Conservation (phyloP, 805 yeast species). For the Debaryomyces hansenii region DNA sequence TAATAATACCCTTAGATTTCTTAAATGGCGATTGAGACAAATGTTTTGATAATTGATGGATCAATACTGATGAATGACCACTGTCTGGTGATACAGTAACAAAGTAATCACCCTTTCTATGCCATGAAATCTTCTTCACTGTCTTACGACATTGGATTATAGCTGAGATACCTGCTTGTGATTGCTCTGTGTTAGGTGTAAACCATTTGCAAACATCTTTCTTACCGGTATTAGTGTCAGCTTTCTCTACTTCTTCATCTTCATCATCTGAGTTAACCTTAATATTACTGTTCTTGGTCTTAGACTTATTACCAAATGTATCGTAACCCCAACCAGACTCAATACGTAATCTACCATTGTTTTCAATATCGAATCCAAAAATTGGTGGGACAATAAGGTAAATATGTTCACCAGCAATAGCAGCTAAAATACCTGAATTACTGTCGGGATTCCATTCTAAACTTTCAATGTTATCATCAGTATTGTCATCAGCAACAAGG, state of each 20-base stretch:
- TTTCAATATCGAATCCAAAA: conserved; percentile 85
- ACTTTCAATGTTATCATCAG: conserved; percentile 76
- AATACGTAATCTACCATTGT: conserved; percentile 70
- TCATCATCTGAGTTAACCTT: conserved; percentile 42
- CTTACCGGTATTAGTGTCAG: conserved; percentile 29
- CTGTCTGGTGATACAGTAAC: conserved; percentile 96
- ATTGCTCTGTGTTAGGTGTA: conserved; percentile 66
- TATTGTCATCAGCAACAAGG: conserved; percentile 50
- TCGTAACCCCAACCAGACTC: conserved; percentile 93
- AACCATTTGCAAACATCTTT: conserved; percentile 76
- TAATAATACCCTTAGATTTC: conserved; percentile 88
- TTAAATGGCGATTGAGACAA: conserved; percentile 93
- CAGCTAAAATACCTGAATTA: conserved; percentile 75
- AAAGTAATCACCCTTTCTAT: conserved; percentile 94
- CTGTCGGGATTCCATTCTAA: conserved; percentile 89
- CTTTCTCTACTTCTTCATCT: conserved; percentile 27
- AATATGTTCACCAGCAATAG: conserved; percentile 77
- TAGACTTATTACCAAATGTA: conserved; percentile 55
- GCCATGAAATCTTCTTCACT: conserved; percentile 89
- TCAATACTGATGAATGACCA: conserved; percentile 82
- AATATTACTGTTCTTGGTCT: conserved; percentile 33
- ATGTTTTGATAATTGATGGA: conserved; percentile 94
- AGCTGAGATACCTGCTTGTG: conserved; percentile 65
- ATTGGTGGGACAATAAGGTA: conserved; percentile 85
- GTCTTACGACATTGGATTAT: conserved; percentile 65